These are phyloP conservation scores for Arachis stenosperma DNA, from an alignment of 306 rosid genomes.

Conservation along the genomic window DNA sequence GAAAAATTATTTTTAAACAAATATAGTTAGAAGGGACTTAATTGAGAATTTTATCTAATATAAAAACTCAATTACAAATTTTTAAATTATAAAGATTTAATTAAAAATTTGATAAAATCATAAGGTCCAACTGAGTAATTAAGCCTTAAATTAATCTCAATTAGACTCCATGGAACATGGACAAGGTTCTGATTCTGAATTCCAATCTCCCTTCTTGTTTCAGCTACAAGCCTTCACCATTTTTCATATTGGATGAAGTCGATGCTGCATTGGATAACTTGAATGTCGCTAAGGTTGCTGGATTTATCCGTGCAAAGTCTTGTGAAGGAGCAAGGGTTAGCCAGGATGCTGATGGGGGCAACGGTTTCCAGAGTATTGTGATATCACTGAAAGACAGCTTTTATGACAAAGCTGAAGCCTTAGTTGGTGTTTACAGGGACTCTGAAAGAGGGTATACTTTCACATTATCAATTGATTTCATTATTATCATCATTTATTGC, in stretches of 20 bases:
- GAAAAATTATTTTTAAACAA: no score
- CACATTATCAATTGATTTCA: background rate
- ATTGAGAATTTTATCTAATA: no score
- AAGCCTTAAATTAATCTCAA: background rate
- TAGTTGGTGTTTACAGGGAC: slow-evolving; percentile 91
- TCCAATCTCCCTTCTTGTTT: slow-evolving; percentile 16
- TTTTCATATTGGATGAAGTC: slow-evolving; percentile 98
- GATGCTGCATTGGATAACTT: slow-evolving; percentile 99
- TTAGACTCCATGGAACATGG: slow-evolving; percentile 21
- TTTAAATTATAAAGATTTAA: no score
- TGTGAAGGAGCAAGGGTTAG: slow-evolving; percentile 77
- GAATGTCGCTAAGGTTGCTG: slow-evolving; percentile 96
- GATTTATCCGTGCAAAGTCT: slow-evolving; percentile 93
- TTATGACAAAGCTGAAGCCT: slow-evolving; percentile 91
- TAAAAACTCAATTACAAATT: no score
- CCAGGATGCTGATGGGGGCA: slow-evolving; percentile 75
- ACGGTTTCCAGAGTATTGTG: slow-evolving; percentile 95
- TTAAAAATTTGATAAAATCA: no score
- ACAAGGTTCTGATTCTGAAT: slow-evolving; percentile 30
- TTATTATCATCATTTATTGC: background rate
- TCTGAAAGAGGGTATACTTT: slow-evolving; percentile 70
- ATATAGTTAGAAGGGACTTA: no score
- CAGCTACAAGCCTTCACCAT: slow-evolving; percentile 98
- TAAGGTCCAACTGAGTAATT: slow-evolving; percentile 3
- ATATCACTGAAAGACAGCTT: slow-evolving; percentile 91